A percentile compares a stretch with the other conserved stretches of the same genome.
phyloP scores from a whole-genome alignment of 2,329 filamentous ascomycete species.

The Alternaria sp. region DNA sequence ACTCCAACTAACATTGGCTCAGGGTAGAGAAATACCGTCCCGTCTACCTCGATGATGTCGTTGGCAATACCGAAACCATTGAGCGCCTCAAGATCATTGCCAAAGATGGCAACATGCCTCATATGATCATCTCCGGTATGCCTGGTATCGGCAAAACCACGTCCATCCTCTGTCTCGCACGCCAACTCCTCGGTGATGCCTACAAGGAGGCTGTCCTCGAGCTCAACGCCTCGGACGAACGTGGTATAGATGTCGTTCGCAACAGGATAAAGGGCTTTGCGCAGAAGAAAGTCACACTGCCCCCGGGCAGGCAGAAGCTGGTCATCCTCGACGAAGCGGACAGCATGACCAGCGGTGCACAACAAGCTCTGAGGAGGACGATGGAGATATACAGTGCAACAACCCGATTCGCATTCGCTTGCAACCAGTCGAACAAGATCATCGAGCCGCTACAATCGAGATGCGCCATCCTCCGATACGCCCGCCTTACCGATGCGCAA shows the following conservation, averaged over 20 bases:
- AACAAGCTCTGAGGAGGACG: slow-evolving; percentile 90
- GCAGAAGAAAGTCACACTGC: slow-evolving; percentile 97
- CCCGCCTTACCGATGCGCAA: slow-evolving; percentile 88
- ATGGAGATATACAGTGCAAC: slow-evolving; percentile 99
- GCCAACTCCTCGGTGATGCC: slow-evolving; percentile 86
- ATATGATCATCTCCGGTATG: slow-evolving; percentile 99
- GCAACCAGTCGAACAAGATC: slow-evolving; percentile 99
- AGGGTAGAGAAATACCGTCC: slow-evolving; percentile 99
- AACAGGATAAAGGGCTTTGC: slow-evolving; percentile 98
- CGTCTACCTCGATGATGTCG: slow-evolving; percentile 92
- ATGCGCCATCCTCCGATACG: slow-evolving; percentile 94
- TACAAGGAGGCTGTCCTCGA: slow-evolving; percentile 98
- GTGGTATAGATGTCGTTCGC: slow-evolving; percentile 96
- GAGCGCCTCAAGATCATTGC: slow-evolving; percentile 98
- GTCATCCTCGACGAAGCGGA: slow-evolving; percentile 98
- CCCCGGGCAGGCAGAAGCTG: slow-evolving; percentile 88
- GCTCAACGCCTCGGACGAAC: slow-evolving; percentile 93
- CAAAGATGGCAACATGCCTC: slow-evolving; percentile 98
- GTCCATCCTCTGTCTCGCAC: slow-evolving; percentile 88
- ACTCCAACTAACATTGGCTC: slow-evolving; percentile 16
- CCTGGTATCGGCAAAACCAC: slow-evolving; percentile 99
- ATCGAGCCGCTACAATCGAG: slow-evolving; percentile 98
- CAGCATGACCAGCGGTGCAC: slow-evolving; percentile 92
- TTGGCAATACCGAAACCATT: slow-evolving; percentile 97
- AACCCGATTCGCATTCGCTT: slow-evolving; percentile 95